These are phyloP conservation scores for Mycena vulgaris DNA, from an alignment of 768 basidiomycete species.

Conservation along the genomic window DNA sequence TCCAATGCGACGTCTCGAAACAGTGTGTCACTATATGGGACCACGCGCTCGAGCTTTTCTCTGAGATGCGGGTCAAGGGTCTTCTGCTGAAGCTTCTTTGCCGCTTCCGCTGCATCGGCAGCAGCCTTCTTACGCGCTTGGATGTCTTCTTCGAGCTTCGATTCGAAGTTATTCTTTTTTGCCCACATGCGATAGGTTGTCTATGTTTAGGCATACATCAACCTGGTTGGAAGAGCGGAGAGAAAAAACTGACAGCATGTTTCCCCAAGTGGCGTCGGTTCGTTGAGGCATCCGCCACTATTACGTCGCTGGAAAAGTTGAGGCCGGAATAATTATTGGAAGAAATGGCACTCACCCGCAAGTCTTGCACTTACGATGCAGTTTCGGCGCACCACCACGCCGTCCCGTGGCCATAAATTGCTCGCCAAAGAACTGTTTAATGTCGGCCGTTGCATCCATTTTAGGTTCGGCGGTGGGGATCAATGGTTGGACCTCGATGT, in stretches of 20 bases:
- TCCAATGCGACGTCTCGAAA: slow-evolving; percentile 1
- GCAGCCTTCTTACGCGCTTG: neutral
- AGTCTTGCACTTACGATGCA: neutral
- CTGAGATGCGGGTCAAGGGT: neutral
- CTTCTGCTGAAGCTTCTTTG: slow-evolving; percentile 9
- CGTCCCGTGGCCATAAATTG: neutral
- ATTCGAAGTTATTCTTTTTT: neutral
- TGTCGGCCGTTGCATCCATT: neutral
- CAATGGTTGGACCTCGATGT: neutral
- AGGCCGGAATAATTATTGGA: neutral
- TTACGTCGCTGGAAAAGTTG: neutral
- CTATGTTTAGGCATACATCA: neutral
- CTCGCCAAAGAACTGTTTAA: neutral
- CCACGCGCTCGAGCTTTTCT: neutral
- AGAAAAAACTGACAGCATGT: neutral
- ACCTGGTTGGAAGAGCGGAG: neutral
- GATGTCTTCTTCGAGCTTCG: slow-evolving; percentile 3
- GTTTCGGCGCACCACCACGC: neutral
- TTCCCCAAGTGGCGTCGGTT: neutral
- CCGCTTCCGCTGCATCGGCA: too few species aligned
- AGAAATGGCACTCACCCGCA: neutral
- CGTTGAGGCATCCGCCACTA: neutral
- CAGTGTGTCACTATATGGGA: neutral
- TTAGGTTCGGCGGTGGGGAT: neutral
- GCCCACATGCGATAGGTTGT: neutral